Percentiles rank a stretch among this genome's conserved stretches.
phyloP scores from a whole-genome alignment of 1,284 basidiomycete species.

The Mycena sp. region DNA sequence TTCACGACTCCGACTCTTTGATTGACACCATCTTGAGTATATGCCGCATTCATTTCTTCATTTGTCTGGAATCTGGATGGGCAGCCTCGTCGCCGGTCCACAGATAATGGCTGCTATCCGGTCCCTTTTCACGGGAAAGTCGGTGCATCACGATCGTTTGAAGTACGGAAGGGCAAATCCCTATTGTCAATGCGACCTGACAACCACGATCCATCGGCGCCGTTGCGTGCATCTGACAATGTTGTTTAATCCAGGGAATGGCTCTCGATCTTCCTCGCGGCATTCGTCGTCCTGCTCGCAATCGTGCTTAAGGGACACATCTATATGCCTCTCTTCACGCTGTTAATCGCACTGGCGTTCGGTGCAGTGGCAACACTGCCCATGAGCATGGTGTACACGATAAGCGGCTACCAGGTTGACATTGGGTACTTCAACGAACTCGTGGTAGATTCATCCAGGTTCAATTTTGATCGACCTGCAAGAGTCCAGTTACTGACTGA shows the following conservation, averaged over 20 bases:
- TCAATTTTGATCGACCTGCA: not conserved
- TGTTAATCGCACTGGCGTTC: conserved; percentile 30
- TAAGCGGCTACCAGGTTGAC: conserved; percentile 26
- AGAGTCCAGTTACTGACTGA: too few relatives aligned
- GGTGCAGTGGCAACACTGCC: conserved; percentile 31
- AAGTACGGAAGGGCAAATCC: conserved; percentile 15
- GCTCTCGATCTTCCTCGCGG: not conserved
- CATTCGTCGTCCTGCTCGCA: conserved; percentile 27
- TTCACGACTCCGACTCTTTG: not conserved
- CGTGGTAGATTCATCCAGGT: conserved; percentile 18
- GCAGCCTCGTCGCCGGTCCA: conserved; percentile 28
- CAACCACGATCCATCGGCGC: too few relatives aligned
- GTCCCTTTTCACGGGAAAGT: conserved; percentile 5
- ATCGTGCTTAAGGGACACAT: conserved; percentile 30
- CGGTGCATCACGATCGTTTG: conserved; percentile 27
- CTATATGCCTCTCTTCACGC: conserved; percentile 35
- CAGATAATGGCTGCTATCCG: conserved; percentile 22
- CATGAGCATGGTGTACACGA: conserved; percentile 33
- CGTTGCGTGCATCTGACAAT: too few relatives aligned
- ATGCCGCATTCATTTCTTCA: conserved; percentile 31
- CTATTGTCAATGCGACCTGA: not conserved
- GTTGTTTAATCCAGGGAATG: not conserved
- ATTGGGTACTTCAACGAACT: conserved; percentile 33
- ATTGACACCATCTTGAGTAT: conserved; percentile 1
- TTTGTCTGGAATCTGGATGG: conserved; percentile 21